Base-by-base conservation (phyloP, 768 basidiomycete species). In the Chalciporus pseudorubinellus region DNA sequence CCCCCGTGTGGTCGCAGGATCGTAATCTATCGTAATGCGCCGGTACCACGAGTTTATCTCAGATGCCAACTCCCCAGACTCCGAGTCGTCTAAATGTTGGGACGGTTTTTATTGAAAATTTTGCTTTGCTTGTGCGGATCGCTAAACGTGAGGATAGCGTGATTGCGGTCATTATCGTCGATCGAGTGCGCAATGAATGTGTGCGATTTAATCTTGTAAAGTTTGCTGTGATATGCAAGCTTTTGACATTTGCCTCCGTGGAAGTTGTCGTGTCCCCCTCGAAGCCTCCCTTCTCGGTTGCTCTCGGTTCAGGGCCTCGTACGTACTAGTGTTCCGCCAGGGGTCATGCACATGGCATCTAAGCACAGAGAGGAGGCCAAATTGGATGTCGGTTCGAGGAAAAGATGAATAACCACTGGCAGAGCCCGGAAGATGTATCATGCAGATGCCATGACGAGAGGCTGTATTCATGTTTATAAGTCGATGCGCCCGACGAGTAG, bases 11-110 rank as follows among this genome's bases (percentile, higher is more conserved):
- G 60, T 57, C 51, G 52, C 60, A 67, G 57, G 65, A 60, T 55
- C 55, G 53, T 57, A 26, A n/a, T n/a, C n/a, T n/a, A n/a, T n/a
- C n/a, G n/a, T n/a, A 50, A 22, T 62, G 55, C 46, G 41, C 52
- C 22, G 59, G 59, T 59, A 47, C 59, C 62, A 66, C 64, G 63
- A 62, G 59, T 61, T 57, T 64, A 65, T 67, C 64, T 66, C 57
- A 57, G 52, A 59, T 63, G 39, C 38, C 46, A 52, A 48, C 47
- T 39, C 38, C 52, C 62, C 60, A 52, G 59, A 64, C 42, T 39
- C 20, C n/a, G n/a, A n/a, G n/a, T n/a, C n/a, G n/a, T n/a, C n/a
- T n/a, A n/a, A n/a, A n/a, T n/a, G 26, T 26, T 26, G 24, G 24
- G 7, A 24, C 48, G 28, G 33, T 34, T 50, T 50, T 33, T 24